Evolutionary conservation across 768 basidiomycete genomes (phyloP).

Genomic region (Flagelloscypha sp.): DNA sequence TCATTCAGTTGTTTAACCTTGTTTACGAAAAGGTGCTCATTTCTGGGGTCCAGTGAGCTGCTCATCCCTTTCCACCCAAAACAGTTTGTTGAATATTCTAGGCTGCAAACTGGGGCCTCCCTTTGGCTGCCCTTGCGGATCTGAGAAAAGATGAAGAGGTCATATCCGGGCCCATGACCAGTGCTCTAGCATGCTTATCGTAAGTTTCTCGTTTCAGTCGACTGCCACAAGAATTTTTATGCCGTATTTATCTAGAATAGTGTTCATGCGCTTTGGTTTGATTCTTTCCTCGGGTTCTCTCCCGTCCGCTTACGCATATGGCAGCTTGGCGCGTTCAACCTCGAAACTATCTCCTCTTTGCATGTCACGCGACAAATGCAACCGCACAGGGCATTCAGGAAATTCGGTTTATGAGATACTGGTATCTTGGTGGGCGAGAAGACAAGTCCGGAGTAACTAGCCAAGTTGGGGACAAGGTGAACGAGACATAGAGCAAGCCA

Average conservation of each 20-base stretch:
- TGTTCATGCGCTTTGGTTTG: slow-evolving; percentile 64
- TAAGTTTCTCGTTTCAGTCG: no score
- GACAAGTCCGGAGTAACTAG: slow-evolving; percentile 24
- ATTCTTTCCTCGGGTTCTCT: slow-evolving; percentile 8
- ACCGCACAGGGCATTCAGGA: slow-evolving; percentile 57
- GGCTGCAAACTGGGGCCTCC: slow-evolving; percentile 75
- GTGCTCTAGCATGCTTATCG: slow-evolving; percentile 61
- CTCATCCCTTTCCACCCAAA: slow-evolving; percentile 16
- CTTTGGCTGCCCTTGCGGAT: slow-evolving; percentile 62
- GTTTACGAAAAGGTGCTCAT: slow-evolving; percentile 50
- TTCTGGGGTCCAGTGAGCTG: slow-evolving; percentile 70
- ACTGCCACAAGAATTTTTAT: no score
- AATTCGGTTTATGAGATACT: slow-evolving; percentile 55
- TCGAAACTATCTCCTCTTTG: slow-evolving; percentile 65
- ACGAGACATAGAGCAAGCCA: slow-evolving; percentile 30
- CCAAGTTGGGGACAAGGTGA: no score
- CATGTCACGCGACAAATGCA: slow-evolving; percentile 60
- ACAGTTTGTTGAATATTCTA: slow-evolving; percentile 16
- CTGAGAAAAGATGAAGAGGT: slow-evolving; percentile 63
- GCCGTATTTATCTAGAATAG: no score
- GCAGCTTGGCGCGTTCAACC: slow-evolving; percentile 65
- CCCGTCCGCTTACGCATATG: no score
- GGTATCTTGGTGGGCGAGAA: slow-evolving; percentile 56
- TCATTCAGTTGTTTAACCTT: slow-evolving; percentile 8
- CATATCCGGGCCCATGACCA: slow-evolving; percentile 70